Conservation (phyloP, 1,284 basidiomycete genomes). For the Malassezia restricta region DNA sequence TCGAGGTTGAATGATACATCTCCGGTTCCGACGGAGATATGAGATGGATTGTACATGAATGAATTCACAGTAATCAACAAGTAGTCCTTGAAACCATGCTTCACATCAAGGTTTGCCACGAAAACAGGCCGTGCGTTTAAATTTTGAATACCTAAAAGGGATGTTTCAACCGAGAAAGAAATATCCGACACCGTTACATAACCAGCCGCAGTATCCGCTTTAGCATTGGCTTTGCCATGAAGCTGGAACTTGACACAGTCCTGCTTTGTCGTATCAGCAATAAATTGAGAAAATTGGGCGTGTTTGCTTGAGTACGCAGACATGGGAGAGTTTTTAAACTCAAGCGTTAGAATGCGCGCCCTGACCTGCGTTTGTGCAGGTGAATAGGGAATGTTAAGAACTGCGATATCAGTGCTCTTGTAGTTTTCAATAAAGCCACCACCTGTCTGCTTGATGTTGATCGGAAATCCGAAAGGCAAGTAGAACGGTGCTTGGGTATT, state of each 20-base stretch:
- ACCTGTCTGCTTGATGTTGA: constrained; percentile 57
- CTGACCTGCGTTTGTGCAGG: constrained; percentile 57
- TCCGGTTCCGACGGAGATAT: constrained; percentile 59
- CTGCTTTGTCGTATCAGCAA: constrained; percentile 57
- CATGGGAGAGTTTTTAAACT: constrained; percentile 57
- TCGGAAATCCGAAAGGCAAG: constrained; percentile 60
- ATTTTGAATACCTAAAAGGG: constrained; percentile 59
- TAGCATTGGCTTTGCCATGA: constrained; percentile 54
- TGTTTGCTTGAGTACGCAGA: constrained; percentile 53
- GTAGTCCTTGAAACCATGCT: constrained; percentile 58
- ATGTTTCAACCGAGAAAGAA: constrained; percentile 56
- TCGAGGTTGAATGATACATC: constrained; percentile 57
- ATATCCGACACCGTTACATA: constrained; percentile 54
- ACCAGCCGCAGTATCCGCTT: constrained; percentile 62
- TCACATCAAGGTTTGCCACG: constrained; percentile 58
- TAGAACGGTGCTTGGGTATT: constrained; percentile 57
- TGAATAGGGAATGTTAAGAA: constrained; percentile 56
- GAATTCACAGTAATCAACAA: constrained; percentile 59
- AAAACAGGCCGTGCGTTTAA: constrained; percentile 55
- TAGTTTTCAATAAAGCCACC: constrained; percentile 57
- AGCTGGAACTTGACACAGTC: constrained; percentile 53
- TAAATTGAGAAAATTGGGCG: constrained; percentile 54
- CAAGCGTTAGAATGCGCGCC: constrained; percentile 56
- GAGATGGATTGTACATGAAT: constrained; percentile 50
- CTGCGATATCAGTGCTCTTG: constrained; percentile 54